Percentiles rank a stretch among this genome's conserved stretches.
Conservation (phyloP, 345 rosid genomes). For the Boechera retrofracta region DNA sequence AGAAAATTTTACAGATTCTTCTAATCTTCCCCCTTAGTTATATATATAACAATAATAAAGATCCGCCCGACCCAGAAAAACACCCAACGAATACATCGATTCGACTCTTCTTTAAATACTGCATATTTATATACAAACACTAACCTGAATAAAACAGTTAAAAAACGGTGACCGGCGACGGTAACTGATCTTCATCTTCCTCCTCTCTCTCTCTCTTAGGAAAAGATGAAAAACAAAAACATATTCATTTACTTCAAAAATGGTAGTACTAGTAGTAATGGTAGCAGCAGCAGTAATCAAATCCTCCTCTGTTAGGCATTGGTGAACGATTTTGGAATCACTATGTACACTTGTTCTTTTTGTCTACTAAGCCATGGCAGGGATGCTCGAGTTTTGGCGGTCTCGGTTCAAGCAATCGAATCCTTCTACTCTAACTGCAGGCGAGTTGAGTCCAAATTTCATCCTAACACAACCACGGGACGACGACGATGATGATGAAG, state of each 20-base stretch:
- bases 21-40: slow-evolving; percentile 30
- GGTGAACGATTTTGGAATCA: slow-evolving; percentile 34
- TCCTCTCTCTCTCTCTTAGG: slow-evolving; percentile 30
- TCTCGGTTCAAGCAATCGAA: slow-evolving; percentile 98
- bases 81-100: slow-evolving; percentile 37
- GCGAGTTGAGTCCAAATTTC: slow-evolving; percentile 83
- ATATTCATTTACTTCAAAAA: slow-evolving; percentile 46
- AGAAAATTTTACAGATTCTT: slow-evolving; percentile 36
- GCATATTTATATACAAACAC: slow-evolving; percentile 39
- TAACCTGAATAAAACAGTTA: slow-evolving; percentile 39
- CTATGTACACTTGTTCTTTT: slow-evolving; percentile 65
- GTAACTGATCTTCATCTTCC: slow-evolving; percentile 41
- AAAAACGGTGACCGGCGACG: slow-evolving; percentile 33
- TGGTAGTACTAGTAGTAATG: slow-evolving; percentile 21
- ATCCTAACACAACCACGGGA: slow-evolving; percentile 72
- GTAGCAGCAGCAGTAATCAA: slow-evolving; percentile 26
- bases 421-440: slow-evolving; percentile 99
- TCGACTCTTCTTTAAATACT: slow-evolving; percentile 34
- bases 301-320: slow-evolving; percentile 38
- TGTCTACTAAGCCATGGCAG: slow-evolving; percentile 87
- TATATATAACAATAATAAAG: slow-evolving; percentile 31
- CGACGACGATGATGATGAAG: slow-evolving; percentile 51
- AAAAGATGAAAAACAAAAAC: slow-evolving; percentile 20
- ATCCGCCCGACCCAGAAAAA: slow-evolving; percentile 43
- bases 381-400: slow-evolving; percentile 90